Evolutionary conservation across 2,329 filamentous ascomycete genomes (phyloP).

Genomic region (Diaporthe eres): DNA sequence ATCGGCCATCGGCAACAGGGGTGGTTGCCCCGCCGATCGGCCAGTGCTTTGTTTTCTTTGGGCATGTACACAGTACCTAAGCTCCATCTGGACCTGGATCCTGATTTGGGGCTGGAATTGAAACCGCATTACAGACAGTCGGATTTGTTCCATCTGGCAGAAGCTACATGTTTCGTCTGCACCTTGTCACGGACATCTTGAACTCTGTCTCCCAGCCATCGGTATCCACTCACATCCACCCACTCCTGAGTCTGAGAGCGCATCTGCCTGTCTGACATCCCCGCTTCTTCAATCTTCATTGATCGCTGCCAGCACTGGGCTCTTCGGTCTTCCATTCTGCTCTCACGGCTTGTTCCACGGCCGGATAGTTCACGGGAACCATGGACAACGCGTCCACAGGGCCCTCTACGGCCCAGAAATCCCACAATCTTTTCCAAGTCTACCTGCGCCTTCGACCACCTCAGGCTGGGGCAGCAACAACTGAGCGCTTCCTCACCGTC

Average conservation of each 20-base stretch:
- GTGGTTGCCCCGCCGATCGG: slow-evolving; percentile 37
- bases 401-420: slow-evolving; percentile 46
- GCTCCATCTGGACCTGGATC: neutral
- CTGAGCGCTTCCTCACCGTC: slow-evolving; percentile 84
- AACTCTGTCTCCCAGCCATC: neutral
- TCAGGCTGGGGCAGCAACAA: slow-evolving; percentile 56
- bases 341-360: neutral
- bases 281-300: neutral
- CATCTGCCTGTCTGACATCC: neutral
- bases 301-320: neutral
- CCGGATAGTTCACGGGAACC: neutral
- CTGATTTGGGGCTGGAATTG: slow-evolving; percentile 20
- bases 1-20: slow-evolving; percentile 1
- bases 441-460: slow-evolving; percentile 88
- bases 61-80: slow-evolving; percentile 2
- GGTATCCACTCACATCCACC: slow-evolving; percentile 7
- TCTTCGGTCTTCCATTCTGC: neutral
- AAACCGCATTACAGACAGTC: slow-evolving; percentile 1
- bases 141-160: neutral
- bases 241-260: neutral
- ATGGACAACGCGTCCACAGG: slow-evolving; percentile 55
- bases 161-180: neutral
- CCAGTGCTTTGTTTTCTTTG: slow-evolving; percentile 35
- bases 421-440: slow-evolving; percentile 84
- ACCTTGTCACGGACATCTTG: slow-evolving; percentile 5